Evolutionary conservation across 2,329 filamentous ascomycete species (phyloP).

Genomic region (Colletotrichum spaethianum): DNA sequence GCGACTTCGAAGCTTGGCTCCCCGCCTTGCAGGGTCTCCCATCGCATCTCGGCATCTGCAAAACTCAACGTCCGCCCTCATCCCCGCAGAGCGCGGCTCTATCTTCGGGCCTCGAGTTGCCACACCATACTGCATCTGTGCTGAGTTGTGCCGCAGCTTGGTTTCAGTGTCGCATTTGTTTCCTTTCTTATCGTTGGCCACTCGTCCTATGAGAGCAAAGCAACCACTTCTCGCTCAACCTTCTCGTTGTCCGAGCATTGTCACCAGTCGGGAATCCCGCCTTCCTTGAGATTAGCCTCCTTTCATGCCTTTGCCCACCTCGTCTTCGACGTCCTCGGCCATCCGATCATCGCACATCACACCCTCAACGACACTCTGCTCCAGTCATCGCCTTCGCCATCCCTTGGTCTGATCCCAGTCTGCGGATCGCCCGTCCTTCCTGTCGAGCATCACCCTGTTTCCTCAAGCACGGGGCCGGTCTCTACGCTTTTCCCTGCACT

Average conservation of each 20-base stretch:
- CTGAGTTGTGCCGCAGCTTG: conserved; percentile 41
- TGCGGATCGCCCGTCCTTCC: conserved; percentile 20
- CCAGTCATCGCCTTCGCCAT: conserved; percentile 14
- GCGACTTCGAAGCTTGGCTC: conserved; percentile 22
- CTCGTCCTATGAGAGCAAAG: conserved; percentile 29
- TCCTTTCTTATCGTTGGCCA: conserved; percentile 32
- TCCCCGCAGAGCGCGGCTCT: conserved; percentile 33
- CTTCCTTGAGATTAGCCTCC: conserved; percentile 32
- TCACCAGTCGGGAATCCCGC: conserved; percentile 21
- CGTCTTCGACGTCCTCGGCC: conserved; percentile 15
- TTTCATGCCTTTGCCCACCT: conserved; percentile 36
- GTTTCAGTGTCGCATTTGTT: conserved; percentile 40
- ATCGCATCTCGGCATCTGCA: conserved; percentile 23
- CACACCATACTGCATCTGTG: conserved; percentile 40
- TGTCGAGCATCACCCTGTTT: conserved; percentile 36
- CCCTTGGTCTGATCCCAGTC: conserved; percentile 33
- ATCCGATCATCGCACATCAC: conserved; percentile 31
- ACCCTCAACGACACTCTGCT: conserved; percentile 13
- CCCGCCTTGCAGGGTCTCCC: conserved; percentile 33
- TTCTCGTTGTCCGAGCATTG: conserved; percentile 33
- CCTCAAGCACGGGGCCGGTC: conserved; percentile 18
- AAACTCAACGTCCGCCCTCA: conserved; percentile 15
- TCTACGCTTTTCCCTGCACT: conserved; percentile 18
- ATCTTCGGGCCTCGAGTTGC: conserved; percentile 23
- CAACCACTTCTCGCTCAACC: conserved; percentile 9